Percentiles rank a stretch among this genome's conserved stretches.
Evolutionary conservation across 805 yeast species (phyloP).

Genomic region (Metschnikowia drakensbergensis): DNA sequence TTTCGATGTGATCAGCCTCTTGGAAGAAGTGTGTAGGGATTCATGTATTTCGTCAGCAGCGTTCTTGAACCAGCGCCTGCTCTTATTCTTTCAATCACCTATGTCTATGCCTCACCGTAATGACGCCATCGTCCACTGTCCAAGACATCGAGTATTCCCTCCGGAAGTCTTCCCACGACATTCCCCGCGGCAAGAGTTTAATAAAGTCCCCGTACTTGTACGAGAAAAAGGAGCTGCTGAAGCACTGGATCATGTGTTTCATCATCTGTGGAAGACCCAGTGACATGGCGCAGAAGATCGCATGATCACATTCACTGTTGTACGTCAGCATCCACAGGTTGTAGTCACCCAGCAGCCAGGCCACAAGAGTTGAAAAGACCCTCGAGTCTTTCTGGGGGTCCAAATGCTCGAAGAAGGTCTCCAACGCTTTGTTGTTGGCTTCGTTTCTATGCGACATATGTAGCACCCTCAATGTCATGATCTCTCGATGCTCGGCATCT

Average conservation of each 20-base stretch:
- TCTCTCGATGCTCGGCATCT: constrained; percentile 33
- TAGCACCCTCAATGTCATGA: constrained; percentile 40
- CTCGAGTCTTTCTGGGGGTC: constrained; percentile 13
- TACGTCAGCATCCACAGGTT: constrained; percentile 28
- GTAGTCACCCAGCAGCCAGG: constrained; percentile 32
- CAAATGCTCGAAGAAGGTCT: constrained; percentile 27
- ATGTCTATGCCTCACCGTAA: constrained; percentile 20
- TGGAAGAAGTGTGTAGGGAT: not conserved
- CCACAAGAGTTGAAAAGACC: constrained; percentile 17
- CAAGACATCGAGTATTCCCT: constrained; percentile 25
- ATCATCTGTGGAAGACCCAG: constrained; percentile 37
- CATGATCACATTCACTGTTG: constrained; percentile 30
- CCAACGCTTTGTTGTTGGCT: constrained; percentile 30
- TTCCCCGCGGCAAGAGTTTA: constrained; percentile 26
- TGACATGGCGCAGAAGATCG: constrained; percentile 37
- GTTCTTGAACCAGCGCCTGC: too few species aligned
- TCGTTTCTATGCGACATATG: constrained; percentile 44
- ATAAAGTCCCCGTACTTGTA: constrained; percentile 25
- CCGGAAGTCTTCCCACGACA: constrained; percentile 19
- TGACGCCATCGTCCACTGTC: constrained; percentile 26
- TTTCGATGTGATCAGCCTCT: not conserved
- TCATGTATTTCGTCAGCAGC: not conserved
- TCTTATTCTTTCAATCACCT: not conserved
- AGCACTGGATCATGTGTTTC: constrained; percentile 27
- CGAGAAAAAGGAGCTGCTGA: constrained; percentile 37